phyloP scores from a whole-genome alignment of 2,329 filamentous ascomycete genomes.

The Calonectria montana region DNA sequence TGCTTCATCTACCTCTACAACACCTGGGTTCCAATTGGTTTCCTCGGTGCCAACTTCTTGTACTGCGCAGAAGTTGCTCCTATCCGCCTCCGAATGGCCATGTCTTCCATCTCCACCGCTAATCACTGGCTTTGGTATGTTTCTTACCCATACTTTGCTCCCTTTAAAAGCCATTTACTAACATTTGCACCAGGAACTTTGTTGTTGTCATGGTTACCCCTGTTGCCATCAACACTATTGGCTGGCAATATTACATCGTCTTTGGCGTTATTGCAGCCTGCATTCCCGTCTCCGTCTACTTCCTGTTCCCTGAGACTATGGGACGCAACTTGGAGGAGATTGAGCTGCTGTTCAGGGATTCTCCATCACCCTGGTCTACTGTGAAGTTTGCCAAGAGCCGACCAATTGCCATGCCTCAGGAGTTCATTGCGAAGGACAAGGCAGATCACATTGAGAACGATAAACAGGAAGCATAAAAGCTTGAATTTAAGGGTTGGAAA shows the following conservation, averaged over 20 bases:
- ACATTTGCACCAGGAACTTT: conserved; percentile 46
- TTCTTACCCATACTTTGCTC: background rate
- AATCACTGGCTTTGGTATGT: conserved; percentile 40
- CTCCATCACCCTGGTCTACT: conserved; percentile 49
- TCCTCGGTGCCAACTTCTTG: conserved; percentile 71
- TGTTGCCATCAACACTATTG: conserved; percentile 68
- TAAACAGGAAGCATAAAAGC: background rate
- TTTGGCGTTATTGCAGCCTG: conserved; percentile 56
- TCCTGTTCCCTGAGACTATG: conserved; percentile 57
- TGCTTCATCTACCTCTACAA: conserved; percentile 74
- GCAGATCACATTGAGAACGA: conserved; percentile 31
- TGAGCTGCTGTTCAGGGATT: conserved; percentile 55
- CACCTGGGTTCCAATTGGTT: conserved; percentile 73
- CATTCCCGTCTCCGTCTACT: conserved; percentile 54
- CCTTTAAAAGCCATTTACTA: background rate
- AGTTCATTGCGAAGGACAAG: conserved; percentile 44
- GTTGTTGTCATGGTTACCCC: conserved; percentile 71
- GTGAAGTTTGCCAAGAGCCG: conserved; percentile 51
- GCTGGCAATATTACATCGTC: conserved; percentile 59
- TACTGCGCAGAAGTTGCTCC: conserved; percentile 65
- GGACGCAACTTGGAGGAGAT: conserved; percentile 60
- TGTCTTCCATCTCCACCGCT: conserved; percentile 63
- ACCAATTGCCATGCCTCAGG: conserved; percentile 46
- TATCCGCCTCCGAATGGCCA: conserved; percentile 55
- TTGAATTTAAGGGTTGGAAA: background rate